Evolutionary conservation across 192 early-diverging fungal species (phyloP).

Genomic region (Entomortierella chlamydospora): DNA sequence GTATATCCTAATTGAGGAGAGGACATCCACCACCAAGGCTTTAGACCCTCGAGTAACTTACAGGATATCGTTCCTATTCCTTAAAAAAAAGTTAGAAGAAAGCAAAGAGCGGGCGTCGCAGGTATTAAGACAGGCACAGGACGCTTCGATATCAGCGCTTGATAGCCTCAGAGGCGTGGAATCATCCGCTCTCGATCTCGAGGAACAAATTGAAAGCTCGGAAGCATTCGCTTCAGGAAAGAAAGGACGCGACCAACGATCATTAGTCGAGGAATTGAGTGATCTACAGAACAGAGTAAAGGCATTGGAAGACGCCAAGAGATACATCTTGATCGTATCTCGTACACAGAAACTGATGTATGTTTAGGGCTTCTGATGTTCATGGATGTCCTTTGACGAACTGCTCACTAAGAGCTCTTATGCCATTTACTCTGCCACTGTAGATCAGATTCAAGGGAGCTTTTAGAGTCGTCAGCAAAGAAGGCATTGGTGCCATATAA

Average conservation of each 20-base stretch:
- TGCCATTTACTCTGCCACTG: background rate
- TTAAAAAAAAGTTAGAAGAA: conserved; percentile 23
- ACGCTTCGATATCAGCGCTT: conserved; percentile 10
- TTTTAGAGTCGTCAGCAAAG: conserved; percentile 53
- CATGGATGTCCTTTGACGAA: background rate
- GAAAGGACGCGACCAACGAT: conserved; percentile 29
- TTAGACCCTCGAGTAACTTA: background rate
- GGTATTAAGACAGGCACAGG: conserved; percentile 25
- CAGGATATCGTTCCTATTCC: background rate
- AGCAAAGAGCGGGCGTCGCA: conserved; percentile 25
- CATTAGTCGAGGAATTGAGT: conserved; percentile 48
- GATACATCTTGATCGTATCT: conserved; percentile 57
- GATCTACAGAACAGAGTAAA: conserved; percentile 39
- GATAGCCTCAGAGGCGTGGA: conserved; percentile 22
- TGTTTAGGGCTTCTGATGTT: background rate
- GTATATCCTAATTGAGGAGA: too few relatives aligned
- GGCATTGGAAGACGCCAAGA: conserved; percentile 51
- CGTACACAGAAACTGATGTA: conserved; percentile 59
- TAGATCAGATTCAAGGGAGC: conserved; percentile 38
- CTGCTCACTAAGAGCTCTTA: background rate
- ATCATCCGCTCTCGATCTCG: conserved; percentile 36
- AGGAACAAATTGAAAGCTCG: conserved; percentile 41
- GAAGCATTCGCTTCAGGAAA: conserved; percentile 40
- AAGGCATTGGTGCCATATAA: conserved; percentile 56
- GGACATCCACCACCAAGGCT: background rate